A percentile compares a stretch with the other conserved stretches of the same genome.
These are phyloP conservation scores for Candida sanyiensis DNA, from an alignment of 805 yeast species.

Conservation along the genomic window DNA sequence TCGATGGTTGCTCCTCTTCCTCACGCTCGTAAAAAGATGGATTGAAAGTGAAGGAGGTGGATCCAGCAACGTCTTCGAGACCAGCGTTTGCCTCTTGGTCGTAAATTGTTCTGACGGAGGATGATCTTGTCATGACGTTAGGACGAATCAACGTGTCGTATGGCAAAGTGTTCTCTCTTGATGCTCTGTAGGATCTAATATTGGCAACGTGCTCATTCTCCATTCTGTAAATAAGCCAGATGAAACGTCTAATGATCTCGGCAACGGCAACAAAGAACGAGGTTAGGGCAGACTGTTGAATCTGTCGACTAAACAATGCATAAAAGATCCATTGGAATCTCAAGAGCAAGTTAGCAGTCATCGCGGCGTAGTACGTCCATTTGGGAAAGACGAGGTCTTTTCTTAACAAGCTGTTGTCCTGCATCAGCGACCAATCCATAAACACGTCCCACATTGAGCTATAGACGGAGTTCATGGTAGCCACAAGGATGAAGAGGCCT, in stretches of 20 bases:
- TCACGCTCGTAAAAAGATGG: neutral
- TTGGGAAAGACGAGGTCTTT: conserved; percentile 63
- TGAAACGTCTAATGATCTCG: conserved; percentile 74
- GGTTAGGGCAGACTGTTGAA: conserved; percentile 83
- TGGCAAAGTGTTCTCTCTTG: conserved; percentile 83
- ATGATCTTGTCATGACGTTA: conserved; percentile 14
- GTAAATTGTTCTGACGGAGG: neutral
- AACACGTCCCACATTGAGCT: conserved; percentile 82
- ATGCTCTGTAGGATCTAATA: conserved; percentile 78
- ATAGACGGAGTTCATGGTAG: conserved; percentile 62
- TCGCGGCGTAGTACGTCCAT: conserved; percentile 66
- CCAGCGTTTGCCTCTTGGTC: conserved; percentile 12
- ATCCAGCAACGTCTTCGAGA: conserved; percentile 1
- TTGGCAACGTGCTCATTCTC: conserved; percentile 96
- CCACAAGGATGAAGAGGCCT: conserved; percentile 66
- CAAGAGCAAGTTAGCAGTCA: conserved; percentile 63
- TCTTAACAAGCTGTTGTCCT: conserved; percentile 57
- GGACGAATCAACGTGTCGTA: conserved; percentile 42
- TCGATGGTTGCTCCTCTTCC: neutral
- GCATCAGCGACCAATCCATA: conserved; percentile 94
- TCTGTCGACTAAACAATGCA: conserved; percentile 65
- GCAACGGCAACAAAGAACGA: conserved; percentile 80
- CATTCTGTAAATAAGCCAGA: conserved; percentile 90
- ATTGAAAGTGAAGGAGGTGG: neutral
- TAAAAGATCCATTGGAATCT: conserved; percentile 93